Evolutionary conservation across 768 basidiomycete species (phyloP).

Genomic region (Obba rivulosa): DNA sequence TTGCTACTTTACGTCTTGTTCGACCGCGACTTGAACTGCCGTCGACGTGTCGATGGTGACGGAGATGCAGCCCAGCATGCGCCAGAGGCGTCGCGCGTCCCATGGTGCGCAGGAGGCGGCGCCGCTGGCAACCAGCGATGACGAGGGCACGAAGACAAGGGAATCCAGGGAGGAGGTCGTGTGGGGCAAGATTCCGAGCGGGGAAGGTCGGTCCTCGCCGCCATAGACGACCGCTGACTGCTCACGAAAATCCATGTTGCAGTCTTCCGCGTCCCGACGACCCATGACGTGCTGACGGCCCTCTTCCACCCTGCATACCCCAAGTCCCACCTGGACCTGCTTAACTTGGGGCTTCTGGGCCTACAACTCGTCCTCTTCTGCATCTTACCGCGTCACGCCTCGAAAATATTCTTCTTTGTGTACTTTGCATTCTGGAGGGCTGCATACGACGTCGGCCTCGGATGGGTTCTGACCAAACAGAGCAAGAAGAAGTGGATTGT

Average conservation of each 20-base stretch:
- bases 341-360: constrained; percentile 77
- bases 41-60: constrained; percentile 10
- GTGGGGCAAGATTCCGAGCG: constrained; percentile 83
- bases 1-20: neutral
- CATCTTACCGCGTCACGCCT: constrained; percentile 47
- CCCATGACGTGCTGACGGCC: constrained; percentile 82
- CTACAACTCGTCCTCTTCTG: constrained; percentile 74
- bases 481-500: constrained; percentile 96
- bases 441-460: constrained; percentile 90
- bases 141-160: constrained; percentile 10
- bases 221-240: neutral
- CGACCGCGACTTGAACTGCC: constrained; percentile 3
- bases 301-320: constrained; percentile 78
- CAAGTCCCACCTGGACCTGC: constrained; percentile 84
- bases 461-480: constrained; percentile 91
- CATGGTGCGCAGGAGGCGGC: constrained; percentile 2
- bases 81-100: constrained; percentile 13
- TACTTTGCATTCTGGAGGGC: constrained; percentile 94
- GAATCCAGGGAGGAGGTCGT: constrained; percentile 72
- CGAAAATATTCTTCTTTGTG: constrained; percentile 70
- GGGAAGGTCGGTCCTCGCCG: constrained; percentile 50
- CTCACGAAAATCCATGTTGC: constrained; percentile 2
- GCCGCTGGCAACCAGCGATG: neutral
- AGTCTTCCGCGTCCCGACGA: constrained; percentile 94
- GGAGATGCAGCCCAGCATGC: constrained; percentile 11